Evolutionary conservation across 441 rosid species (phyloP).

Genomic region (California macrophylla): DNA sequence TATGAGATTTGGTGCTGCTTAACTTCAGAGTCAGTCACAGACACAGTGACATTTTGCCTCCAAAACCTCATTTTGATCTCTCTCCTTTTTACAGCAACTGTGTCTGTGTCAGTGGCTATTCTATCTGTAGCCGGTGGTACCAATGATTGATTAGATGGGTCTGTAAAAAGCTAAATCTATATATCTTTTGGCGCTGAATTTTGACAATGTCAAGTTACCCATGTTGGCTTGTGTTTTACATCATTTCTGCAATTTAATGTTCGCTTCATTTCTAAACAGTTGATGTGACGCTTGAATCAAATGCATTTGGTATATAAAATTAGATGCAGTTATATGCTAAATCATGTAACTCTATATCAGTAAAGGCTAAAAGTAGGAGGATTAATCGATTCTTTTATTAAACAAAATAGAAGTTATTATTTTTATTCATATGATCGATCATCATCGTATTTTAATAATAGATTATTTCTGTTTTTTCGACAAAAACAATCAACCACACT

Average conservation of each 20-base stretch:
- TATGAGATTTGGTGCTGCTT: not conserved
- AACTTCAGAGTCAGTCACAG: not conserved
- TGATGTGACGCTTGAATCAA: not conserved
- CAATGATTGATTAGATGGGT: constrained; percentile 6
- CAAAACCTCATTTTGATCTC: not conserved
- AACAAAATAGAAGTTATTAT: too few species aligned
- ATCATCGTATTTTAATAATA: too few species aligned
- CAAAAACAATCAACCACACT: too few species aligned
- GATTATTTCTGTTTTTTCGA: too few species aligned
- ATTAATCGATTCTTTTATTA: too few species aligned
- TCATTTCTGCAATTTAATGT: not conserved
- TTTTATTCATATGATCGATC: too few species aligned
- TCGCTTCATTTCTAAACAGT: not conserved
- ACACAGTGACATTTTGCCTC: not conserved
- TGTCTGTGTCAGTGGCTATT: constrained; percentile 2
- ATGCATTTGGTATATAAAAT: not conserved
- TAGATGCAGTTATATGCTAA: not conserved
- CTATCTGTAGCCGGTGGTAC: not conserved
- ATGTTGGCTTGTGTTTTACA: constrained; percentile 2
- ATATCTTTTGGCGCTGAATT: constrained; percentile 5
- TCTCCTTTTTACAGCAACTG: not conserved
- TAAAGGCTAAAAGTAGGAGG: too few species aligned
- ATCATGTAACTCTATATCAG: not conserved
- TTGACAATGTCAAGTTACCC: constrained; percentile 4
- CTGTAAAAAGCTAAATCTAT: constrained; percentile 1